Base-by-base conservation (phyloP, 2,329 filamentous ascomycete genomes). In the Penicillium sp. region DNA sequence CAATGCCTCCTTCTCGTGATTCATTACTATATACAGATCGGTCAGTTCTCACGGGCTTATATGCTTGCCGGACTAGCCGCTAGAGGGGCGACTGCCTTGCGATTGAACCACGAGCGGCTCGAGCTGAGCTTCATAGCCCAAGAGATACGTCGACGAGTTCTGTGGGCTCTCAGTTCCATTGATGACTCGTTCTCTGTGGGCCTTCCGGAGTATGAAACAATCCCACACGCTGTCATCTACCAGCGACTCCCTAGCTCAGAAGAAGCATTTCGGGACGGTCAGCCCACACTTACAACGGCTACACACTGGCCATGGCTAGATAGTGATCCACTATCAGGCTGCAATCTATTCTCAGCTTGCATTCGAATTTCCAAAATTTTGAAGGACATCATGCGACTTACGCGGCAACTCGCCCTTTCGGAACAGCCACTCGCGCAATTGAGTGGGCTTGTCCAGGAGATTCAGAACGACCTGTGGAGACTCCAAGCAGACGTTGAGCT, bases 311-410 rank as follows among this genome's bases (percentile, higher is more conserved):
- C 26, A 26, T 29, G 23, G 25, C 14, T 37, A 9, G 49, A 27
- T 2, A 33, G 23, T 25, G 20, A 23, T 25, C 43, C 46, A 23
- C n/a, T 41, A 15, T n/a, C 42, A 41, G 26, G 26, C 12, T 45
- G 47, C 20, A 51, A 45, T 22, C 14, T 59, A 12, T 33, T 61
- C 22, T 52, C 40, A 8, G 49, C 37, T 22, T 59, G 58, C 27
- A 55, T 59, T 29, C 56, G 49, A 1, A 29, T 61, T 37, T 56
- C 56, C 45, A 59, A 56, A 23, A 43, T 61, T 15, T 55, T 49
- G 6, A 55, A 58, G 35, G 54, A 58, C 25, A 56, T 59, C 14
- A 55, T 61, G 49, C 54, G 56, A 31, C 52, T 61, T n/a, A 61
- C 56, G 7, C 53, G 58, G 23, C 56, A 59, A 41, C 49, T 61